Conservation (phyloP, 2,329 filamentous ascomycete genomes). For the Penicillium sp. region DNA sequence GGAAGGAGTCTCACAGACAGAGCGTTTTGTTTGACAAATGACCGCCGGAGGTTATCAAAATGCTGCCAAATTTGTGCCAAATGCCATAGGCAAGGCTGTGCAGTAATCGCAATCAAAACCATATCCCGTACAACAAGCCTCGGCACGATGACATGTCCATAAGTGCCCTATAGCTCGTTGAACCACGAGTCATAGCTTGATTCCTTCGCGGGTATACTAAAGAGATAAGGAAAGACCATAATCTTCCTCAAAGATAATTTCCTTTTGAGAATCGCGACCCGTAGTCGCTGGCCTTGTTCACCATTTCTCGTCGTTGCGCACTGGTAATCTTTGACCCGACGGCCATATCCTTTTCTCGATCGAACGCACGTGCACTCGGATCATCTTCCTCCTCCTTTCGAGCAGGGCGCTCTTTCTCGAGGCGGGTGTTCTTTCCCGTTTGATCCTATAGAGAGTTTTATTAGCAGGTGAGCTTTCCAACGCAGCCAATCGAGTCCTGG, state of each 20-base stretch:
- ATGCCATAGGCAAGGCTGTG: too few species aligned
- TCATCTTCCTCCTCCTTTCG: conserved; percentile 79
- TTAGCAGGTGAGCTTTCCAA: background rate
- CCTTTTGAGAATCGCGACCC: conserved; percentile 79
- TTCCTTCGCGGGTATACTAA: background rate
- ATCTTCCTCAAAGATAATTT: conserved; percentile 51
- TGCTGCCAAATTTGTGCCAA: too few species aligned
- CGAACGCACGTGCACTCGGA: conserved; percentile 84
- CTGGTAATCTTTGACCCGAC: conserved; percentile 71
- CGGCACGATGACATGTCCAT: background rate
- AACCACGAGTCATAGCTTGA: background rate
- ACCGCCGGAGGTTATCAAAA: too few species aligned
- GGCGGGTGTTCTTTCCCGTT: conserved; percentile 54
- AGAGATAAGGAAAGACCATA: background rate
- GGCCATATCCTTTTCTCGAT: conserved; percentile 92
- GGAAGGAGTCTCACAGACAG: background rate
- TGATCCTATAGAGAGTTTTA: conserved; percentile 31
- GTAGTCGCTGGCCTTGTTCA: conserved; percentile 80
- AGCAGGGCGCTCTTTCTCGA: conserved; percentile 54
- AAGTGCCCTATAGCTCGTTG: background rate
- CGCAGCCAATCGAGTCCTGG: background rate
- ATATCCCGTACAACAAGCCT: too few species aligned
- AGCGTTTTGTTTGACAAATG: background rate
- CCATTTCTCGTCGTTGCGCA: conserved; percentile 74
- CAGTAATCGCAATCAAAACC: too few species aligned